Evolutionary conservation across 176 grass and related monocot species (phyloP).

Genomic region (Olyra latifolia): DNA sequence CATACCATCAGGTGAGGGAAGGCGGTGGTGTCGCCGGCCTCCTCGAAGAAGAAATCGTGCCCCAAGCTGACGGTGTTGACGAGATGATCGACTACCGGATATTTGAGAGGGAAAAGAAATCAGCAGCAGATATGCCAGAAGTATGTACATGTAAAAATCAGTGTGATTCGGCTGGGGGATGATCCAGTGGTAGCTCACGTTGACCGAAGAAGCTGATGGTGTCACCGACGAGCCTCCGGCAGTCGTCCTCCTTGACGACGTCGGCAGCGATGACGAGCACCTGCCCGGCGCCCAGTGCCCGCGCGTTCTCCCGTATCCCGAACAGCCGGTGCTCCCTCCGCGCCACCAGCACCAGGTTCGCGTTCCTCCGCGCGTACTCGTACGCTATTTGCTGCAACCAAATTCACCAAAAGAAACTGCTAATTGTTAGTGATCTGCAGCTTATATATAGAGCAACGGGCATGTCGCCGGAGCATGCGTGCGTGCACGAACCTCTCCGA

Average conservation of each 20-base stretch:
- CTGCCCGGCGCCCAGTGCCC: constrained; percentile 64
- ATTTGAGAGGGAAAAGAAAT: too few species aligned
- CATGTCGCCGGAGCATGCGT: neutral
- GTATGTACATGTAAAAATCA: too few species aligned
- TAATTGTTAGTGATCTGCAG: too few species aligned
- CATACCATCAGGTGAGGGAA: constrained; percentile 87
- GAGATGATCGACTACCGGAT: constrained; percentile 76
- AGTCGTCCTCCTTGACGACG: constrained; percentile 89
- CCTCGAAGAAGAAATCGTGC: constrained; percentile 86
- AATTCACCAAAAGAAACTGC: neutral
- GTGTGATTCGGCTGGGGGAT: neutral
- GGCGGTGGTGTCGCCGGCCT: constrained; percentile 63
- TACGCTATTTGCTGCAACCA: constrained; percentile 79
- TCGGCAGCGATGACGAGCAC: constrained; percentile 83
- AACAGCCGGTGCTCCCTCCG: constrained; percentile 82
- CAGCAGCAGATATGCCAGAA: neutral
- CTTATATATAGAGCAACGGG: too few species aligned
- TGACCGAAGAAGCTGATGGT: constrained; percentile 84
- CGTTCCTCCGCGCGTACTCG: constrained; percentile 77
- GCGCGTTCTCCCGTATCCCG: constrained; percentile 67
- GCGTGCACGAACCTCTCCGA: constrained; percentile 66
- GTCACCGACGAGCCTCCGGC: constrained; percentile 67
- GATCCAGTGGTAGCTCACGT: constrained; percentile 35
- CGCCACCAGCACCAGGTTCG: constrained; percentile 77
- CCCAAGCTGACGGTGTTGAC: constrained; percentile 86